These are phyloP conservation scores for Exophiala sideris DNA, from an alignment of 2,329 filamentous ascomycete species.

Conservation along the genomic window DNA sequence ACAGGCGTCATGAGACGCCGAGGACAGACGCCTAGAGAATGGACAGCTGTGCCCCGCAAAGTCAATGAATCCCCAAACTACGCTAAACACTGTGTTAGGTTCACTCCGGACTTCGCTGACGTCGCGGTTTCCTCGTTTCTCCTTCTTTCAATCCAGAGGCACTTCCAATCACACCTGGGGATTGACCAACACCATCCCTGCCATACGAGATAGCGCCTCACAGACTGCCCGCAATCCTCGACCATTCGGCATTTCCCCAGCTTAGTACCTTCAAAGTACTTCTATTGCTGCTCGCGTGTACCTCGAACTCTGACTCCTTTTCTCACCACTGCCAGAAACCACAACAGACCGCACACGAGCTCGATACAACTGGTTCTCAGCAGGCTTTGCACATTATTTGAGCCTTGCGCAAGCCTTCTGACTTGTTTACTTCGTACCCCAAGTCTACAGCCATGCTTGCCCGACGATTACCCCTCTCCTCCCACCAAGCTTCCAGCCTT, in stretches of 20 bases:
- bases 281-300: neutral
- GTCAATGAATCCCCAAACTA: neutral
- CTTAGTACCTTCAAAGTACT: constrained; percentile 1
- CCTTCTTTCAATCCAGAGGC: neutral
- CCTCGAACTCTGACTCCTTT: neutral
- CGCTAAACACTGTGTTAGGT: neutral
- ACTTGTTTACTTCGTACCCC: neutral
- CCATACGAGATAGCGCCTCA: constrained; percentile 2
- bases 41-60: neutral
- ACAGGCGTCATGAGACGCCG: no score
- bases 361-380: neutral
- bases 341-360: neutral
- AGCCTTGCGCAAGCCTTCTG: constrained; percentile 9
- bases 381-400: neutral
- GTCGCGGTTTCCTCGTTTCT: constrained; percentile 5
- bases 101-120: constrained; percentile 5
- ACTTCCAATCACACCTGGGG: constrained; percentile 6
- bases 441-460: constrained; percentile 38
- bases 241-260: constrained; percentile 15
- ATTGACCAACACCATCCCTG: constrained; percentile 1
- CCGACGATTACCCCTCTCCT: constrained; percentile 47
- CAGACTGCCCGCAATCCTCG: constrained; percentile 11
- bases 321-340: neutral
- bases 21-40: neutral
- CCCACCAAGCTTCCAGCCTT: constrained; percentile 46